A percentile compares a stretch with the other conserved stretches of the same genome.
phyloP scores from a whole-genome alignment of 257 asterid genomes.

The Solanum paucissectum region DNA sequence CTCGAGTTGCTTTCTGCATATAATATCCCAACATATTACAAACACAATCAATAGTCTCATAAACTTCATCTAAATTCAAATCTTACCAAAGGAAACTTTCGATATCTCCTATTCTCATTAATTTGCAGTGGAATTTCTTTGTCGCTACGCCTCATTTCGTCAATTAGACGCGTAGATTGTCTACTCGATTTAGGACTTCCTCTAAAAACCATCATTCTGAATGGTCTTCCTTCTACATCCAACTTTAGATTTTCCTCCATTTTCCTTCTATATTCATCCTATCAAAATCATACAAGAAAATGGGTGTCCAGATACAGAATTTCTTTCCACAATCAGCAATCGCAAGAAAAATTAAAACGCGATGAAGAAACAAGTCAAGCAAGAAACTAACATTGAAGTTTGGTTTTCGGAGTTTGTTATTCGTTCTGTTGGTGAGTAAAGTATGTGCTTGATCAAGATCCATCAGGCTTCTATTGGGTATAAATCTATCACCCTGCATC shows the following conservation, averaged over 20 bases:
- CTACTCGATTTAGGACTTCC: slow-evolving; percentile 74
- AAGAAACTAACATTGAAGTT: slow-evolving; percentile 29
- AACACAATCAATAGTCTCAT: not conserved
- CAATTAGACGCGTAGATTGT: slow-evolving; percentile 26
- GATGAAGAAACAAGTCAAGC: not conserved
- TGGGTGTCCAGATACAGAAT: not conserved
- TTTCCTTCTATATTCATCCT: slow-evolving; percentile 37
- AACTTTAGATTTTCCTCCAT: slow-evolving; percentile 41
- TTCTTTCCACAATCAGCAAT: not conserved
- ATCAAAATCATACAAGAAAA: not conserved
- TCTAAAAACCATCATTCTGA: slow-evolving; percentile 75
- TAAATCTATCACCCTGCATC: slow-evolving; percentile 74
- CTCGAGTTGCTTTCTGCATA: slow-evolving; percentile 30
- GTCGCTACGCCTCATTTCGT: slow-evolving; percentile 45
- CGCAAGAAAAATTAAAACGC: not conserved
- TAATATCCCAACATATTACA: not conserved
- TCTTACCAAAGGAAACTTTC: slow-evolving; percentile 49
- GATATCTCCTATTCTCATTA: slow-evolving; percentile 6
- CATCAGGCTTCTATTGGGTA: slow-evolving; percentile 84
- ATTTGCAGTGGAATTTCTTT: slow-evolving; percentile 6
- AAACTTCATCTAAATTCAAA: not conserved
- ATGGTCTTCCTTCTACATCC: slow-evolving; percentile 65
- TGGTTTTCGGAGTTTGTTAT: slow-evolving; percentile 4
- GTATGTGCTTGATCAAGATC: slow-evolving; percentile 70
- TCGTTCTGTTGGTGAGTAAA: slow-evolving; percentile 3